Conservation (phyloP, 2,329 filamentous ascomycete genomes). For the Fusarium lateritium region DNA sequence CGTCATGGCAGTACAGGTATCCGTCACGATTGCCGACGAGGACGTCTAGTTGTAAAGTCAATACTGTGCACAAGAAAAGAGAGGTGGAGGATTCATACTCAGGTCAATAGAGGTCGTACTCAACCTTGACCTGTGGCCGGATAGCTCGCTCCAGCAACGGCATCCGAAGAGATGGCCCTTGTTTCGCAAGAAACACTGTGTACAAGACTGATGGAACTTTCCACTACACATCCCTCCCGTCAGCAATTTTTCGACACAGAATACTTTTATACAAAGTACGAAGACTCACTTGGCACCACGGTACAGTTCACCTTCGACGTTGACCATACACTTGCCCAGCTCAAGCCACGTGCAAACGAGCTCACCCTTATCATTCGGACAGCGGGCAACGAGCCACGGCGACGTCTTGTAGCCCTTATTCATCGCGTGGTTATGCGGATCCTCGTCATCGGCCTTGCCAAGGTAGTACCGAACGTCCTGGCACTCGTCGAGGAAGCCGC, state of each 20-base stretch:
- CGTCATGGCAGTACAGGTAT: conserved; percentile 27
- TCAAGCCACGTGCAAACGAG: conserved; percentile 33
- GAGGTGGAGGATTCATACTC: background rate
- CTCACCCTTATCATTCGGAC: conserved; percentile 26
- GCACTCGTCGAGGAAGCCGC: conserved; percentile 33
- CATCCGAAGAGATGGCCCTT: conserved; percentile 6
- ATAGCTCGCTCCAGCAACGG: conserved; percentile 18
- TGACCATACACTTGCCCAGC: conserved; percentile 37
- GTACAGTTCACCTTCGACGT: conserved; percentile 25
- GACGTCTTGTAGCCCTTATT: conserved; percentile 27
- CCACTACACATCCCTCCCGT: conserved; percentile 15
- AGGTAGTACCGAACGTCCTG: conserved; percentile 37
- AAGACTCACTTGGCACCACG: conserved; percentile 12
- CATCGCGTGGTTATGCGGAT: conserved; percentile 5
- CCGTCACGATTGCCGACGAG: conserved; percentile 32
- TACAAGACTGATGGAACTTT: conserved; percentile 29
- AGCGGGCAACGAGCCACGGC: conserved; percentile 28
- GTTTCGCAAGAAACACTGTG: conserved; percentile 21
- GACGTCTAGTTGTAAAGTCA: conserved; percentile 15
- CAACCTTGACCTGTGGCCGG: background rate
- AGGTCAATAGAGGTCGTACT: conserved; percentile 23
- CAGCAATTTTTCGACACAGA: background rate
- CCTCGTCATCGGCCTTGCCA: conserved; percentile 22
- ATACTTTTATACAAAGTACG: background rate
- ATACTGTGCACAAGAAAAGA: accelerated